Percentiles rank a stretch among this genome's conserved stretches.
phyloP scores from a whole-genome alignment of 2,329 filamentous ascomycete species.

The Aspergillus latus region DNA sequence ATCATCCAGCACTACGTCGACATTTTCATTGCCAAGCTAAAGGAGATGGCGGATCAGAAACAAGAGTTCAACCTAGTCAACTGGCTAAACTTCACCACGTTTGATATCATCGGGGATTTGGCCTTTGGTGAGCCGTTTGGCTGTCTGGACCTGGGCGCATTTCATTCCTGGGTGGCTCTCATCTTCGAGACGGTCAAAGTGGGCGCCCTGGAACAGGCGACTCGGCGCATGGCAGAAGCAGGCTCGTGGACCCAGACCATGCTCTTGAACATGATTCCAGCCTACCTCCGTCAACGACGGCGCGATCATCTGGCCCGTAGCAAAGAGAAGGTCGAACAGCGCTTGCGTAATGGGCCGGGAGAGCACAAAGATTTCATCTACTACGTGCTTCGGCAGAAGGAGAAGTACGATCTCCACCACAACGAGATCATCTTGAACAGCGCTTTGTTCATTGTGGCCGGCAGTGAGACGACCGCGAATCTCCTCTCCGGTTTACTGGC shows the following conservation, averaged over 20 bases:
- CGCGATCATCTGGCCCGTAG: background rate
- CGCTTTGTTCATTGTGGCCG: slow-evolving; percentile 43
- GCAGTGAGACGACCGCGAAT: slow-evolving; percentile 55
- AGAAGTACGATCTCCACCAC: slow-evolving; percentile 6
- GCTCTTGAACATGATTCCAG: background rate
- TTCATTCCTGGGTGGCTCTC: slow-evolving; percentile 8
- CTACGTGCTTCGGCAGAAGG: slow-evolving; percentile 8
- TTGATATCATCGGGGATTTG: slow-evolving; percentile 23
- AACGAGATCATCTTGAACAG: slow-evolving; percentile 21
- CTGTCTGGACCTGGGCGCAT: slow-evolving; percentile 7
- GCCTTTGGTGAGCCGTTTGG: slow-evolving; percentile 19
- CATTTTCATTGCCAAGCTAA: slow-evolving; percentile 18
- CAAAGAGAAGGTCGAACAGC: background rate
- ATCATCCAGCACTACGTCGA: slow-evolving; percentile 23
- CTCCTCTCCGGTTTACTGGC: slow-evolving; percentile 45
- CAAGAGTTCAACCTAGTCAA: slow-evolving; percentile 4
- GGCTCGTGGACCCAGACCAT: background rate
- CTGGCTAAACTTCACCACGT: slow-evolving; percentile 18
- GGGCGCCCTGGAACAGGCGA: background rate
- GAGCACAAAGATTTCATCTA: background rate
- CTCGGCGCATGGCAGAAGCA: background rate
- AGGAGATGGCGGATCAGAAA: background rate
- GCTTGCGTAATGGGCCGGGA: background rate
- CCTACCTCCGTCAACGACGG: background rate
- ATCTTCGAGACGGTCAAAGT: slow-evolving; percentile 16